Evolutionary conservation across 1,139 yeast species (phyloP).

Genomic region (Hyphopichia burtonii): DNA sequence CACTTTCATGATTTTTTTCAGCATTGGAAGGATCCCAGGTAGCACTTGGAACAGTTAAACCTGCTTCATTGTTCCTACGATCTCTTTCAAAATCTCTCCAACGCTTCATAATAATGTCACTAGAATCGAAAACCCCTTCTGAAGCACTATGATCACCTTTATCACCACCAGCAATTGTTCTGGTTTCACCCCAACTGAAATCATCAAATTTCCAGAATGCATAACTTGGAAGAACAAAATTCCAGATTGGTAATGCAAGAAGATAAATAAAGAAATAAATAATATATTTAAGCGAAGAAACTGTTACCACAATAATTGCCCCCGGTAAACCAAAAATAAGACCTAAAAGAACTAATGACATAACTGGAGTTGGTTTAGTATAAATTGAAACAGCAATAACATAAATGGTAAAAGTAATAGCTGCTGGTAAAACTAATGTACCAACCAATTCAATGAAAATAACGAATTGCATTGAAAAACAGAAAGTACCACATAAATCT

Average conservation of each 20-base stretch:
- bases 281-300: slow-evolving; percentile 72
- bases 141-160: slow-evolving; percentile 63
- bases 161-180: slow-evolving; percentile 76
- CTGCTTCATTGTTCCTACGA: slow-evolving; percentile 33
- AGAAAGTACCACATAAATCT: slow-evolving; percentile 95
- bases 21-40: slow-evolving; percentile 48
- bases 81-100: slow-evolving; percentile 94
- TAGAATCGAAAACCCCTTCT: slow-evolving; percentile 86
- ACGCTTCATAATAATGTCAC: slow-evolving; percentile 82
- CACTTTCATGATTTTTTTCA: slow-evolving; percentile 24
- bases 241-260: slow-evolving; percentile 90
- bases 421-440: slow-evolving; percentile 89
- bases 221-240: slow-evolving; percentile 83
- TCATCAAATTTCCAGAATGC: slow-evolving; percentile 98
- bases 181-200: slow-evolving; percentile 97
- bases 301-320: slow-evolving; percentile 80
- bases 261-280: slow-evolving; percentile 82
- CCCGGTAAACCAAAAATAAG: slow-evolving; percentile 91
- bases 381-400: slow-evolving; percentile 76
- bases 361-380: slow-evolving; percentile 76
- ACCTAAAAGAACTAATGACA: slow-evolving; percentile 78
- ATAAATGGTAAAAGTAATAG: slow-evolving; percentile 82
- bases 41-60: slow-evolving; percentile 41
- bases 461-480: slow-evolving; percentile 96
- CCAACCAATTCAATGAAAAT: slow-evolving; percentile 86